These are phyloP conservation scores for Backusella luteola DNA, from an alignment of 192 early-diverging fungal genomes.

Conservation along the genomic window DNA sequence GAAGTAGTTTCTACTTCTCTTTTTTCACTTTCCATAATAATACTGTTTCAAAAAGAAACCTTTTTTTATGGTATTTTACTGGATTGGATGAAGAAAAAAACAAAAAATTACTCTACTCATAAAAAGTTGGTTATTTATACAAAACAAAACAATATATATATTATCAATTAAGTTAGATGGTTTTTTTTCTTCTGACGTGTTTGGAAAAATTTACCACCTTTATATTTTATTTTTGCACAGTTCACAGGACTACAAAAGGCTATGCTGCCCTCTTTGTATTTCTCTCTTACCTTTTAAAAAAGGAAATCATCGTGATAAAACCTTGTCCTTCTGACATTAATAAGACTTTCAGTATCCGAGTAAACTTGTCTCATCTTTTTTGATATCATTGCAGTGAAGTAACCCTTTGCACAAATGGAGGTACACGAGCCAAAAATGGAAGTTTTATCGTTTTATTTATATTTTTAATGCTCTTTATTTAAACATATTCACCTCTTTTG, in stretches of 20 bases:
- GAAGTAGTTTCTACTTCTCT: conserved; percentile 6
- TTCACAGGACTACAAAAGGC: not conserved
- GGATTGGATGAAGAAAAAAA: not conserved
- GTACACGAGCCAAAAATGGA: not conserved
- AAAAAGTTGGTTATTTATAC: not conserved
- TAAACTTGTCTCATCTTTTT: not conserved
- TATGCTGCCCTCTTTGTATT: not conserved
- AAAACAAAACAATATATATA: not conserved
- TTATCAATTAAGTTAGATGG: not conserved
- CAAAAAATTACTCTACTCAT: not conserved
- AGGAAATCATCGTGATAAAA: not conserved
- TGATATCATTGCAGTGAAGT: not conserved
- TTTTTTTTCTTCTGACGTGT: not conserved
- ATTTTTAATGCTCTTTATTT: not conserved
- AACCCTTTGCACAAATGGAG: not conserved
- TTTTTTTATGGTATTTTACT: not conserved
- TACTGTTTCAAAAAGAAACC: not conserved
- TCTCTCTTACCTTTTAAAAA: not conserved
- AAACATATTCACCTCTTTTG: not conserved
- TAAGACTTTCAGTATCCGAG: not conserved
- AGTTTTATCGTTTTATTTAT: not conserved
- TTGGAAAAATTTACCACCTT: not conserved
- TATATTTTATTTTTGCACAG: not conserved
- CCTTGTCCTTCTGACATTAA: not conserved
- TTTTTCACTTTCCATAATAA: conserved; percentile 4